Base-by-base conservation (phyloP, 495 filamentous ascomycete species). In the Penicillium goetzii region DNA sequence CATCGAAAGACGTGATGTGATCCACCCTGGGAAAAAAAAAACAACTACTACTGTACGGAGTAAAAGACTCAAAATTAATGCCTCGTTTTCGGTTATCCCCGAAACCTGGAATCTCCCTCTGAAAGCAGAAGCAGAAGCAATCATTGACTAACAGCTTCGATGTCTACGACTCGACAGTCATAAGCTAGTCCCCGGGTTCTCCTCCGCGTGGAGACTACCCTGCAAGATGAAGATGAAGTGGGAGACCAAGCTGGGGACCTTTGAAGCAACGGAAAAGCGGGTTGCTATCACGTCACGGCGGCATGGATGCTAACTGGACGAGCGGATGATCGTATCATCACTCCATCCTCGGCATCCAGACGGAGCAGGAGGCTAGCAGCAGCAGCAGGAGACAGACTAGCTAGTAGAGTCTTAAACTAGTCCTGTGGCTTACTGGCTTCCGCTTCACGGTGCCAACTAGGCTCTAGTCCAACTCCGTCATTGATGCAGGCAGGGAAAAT, bases 191-290 rank as follows among this genome's bases (percentile, higher is more conserved):
- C 43, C 43, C 43, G 43, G 43, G 43, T 47, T 25, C 8, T 47
- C 21, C 43, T 47, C 43, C 43, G 43, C 43, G 43, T 8, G 43
- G 43, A 47, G 43, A 10, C 9, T 3, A 23, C 12, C 21, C 21
- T 41, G 38, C 38, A 41, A 8, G 9, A 23, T 2, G 43, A 47
- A 21, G 43, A 47, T 47, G 15, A 25, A 43, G n/a, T 8, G n/a
- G 8, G 41, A 21, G 41, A 36, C 10, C 34, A n/a, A 11, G 4
- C 40, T 21, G n/a, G 40, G 40, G 40, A 47, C 19, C 21, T 10
- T 47, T 47, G 19, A 47, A 47, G 43, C 43, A 47, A 47, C 43
- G 43, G 21, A 47, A 47, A 21, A 47, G 21, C 43, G 9, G 21
- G 12, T 47, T 47, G 8, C 10, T 23, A 47, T 47, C 43, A 47